These are phyloP conservation scores for Calonectria fujianensis DNA, from an alignment of 2,329 filamentous ascomycete genomes.

Conservation along the genomic window DNA sequence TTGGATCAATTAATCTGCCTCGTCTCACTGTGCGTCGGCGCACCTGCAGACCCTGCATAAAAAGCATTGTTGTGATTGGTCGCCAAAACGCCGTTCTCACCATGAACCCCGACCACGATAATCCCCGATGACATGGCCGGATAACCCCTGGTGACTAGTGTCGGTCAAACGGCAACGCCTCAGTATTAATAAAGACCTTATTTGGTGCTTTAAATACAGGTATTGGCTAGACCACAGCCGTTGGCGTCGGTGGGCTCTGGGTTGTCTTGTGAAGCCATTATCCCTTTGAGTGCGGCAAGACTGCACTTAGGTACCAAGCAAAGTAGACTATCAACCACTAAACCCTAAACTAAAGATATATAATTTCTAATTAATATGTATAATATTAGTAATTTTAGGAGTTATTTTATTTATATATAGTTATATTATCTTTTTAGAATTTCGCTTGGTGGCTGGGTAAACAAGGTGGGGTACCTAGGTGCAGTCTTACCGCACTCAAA, in stretches of 20 bases:
- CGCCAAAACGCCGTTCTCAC: not conserved
- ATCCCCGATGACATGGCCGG: slow-evolving; percentile 16
- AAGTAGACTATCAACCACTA: no score
- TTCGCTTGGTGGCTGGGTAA: no score
- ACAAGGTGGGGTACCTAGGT: no score
- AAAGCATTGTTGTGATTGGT: not conserved
- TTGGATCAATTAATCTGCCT: not conserved
- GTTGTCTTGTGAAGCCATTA: no score
- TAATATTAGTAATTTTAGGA: no score
- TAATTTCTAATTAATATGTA: no score
- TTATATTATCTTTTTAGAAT: no score
- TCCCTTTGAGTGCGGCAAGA: no score
- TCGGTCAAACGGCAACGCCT: not conserved
- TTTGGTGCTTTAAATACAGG: not conserved
- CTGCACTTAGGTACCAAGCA: no score
- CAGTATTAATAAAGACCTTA: not conserved
- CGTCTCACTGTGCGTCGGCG: not conserved
- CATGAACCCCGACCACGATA: not conserved
- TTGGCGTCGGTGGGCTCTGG: not conserved
- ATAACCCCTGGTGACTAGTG: not conserved
- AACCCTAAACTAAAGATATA: no score
- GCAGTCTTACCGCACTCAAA: no score
- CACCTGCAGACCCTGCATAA: not conserved
- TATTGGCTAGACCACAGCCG: not conserved
- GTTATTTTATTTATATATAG: no score